These are phyloP conservation scores for Fraxinus platypoda DNA, from an alignment of 305 asterid species.

Conservation along the genomic window DNA sequence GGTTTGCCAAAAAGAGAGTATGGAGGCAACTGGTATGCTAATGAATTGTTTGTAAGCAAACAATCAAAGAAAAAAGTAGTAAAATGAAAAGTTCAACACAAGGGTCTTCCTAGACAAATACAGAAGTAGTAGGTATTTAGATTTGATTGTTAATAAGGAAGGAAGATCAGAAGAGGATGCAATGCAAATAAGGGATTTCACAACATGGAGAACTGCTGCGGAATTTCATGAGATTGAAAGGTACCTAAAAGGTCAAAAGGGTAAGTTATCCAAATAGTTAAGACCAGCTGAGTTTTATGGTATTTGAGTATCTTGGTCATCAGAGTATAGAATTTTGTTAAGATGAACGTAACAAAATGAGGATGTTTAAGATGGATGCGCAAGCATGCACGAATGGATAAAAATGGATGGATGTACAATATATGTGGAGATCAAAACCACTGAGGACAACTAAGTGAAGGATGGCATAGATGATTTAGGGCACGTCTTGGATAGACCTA, in stretches of 20 bases:
- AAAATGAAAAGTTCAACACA: not conserved
- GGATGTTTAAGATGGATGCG: not conserved
- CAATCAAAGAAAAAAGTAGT: conserved; percentile 4
- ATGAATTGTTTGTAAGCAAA: not conserved
- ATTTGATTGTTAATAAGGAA: not conserved
- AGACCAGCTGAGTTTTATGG: not conserved
- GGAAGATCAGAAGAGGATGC: not conserved
- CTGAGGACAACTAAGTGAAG: not conserved
- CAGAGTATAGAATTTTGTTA: not conserved
- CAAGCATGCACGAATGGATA: not conserved
- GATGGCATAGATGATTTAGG: not conserved
- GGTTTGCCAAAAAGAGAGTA: not conserved
- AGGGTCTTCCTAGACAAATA: not conserved
- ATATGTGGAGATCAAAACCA: not conserved
- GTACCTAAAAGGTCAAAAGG: not conserved
- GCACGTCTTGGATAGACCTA: not conserved
- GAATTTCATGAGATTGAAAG: not conserved
- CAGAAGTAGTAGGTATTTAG: not conserved
- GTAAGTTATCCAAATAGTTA: not conserved
- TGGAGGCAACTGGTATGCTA: conserved; percentile 3
- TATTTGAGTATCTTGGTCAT: not conserved
- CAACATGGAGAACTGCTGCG: not conserved
- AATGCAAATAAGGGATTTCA: not conserved
- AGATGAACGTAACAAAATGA: not conserved
- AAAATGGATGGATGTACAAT: not conserved